A percentile compares a stretch with the other conserved stretches of the same genome.
Evolutionary conservation across 176 grass and related monocot species (phyloP).

Genomic region (Oryza australiensis): DNA sequence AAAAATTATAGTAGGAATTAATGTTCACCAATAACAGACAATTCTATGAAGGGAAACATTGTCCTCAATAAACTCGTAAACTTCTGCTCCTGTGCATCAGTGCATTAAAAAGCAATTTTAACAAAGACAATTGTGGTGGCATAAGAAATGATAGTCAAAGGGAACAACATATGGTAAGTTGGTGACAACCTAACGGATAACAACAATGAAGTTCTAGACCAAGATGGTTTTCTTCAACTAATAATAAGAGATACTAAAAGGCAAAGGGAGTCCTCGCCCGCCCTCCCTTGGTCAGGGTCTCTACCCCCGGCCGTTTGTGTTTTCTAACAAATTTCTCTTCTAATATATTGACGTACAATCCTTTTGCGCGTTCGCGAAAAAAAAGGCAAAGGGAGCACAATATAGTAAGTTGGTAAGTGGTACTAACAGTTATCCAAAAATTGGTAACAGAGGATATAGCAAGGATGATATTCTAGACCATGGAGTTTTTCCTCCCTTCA

Average conservation of each 20-base stretch:
- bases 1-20: background rate
- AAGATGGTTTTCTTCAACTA: background rate
- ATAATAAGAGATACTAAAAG: background rate
- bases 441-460: background rate
- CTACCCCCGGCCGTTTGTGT: no score
- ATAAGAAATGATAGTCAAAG: background rate
- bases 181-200: background rate
- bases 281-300: no score
- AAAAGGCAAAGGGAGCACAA: background rate
- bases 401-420: background rate
- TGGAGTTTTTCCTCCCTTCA: background rate
- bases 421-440: background rate
- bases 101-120: background rate
- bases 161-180: background rate
- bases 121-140: background rate
- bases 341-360: no score
- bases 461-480: no score
- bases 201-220: background rate
- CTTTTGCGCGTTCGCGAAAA: no score
- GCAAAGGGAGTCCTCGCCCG: no score
- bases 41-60: background rate
- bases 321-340: no score
- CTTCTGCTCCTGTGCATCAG: background rate
- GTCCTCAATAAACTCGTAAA: background rate
- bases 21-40: background rate